Evolutionary conservation across 2,329 filamentous ascomycete species (phyloP), one percentile per base, ranked within the genome.

Genomic region (Thielaviopsis ethacetica): DNA sequence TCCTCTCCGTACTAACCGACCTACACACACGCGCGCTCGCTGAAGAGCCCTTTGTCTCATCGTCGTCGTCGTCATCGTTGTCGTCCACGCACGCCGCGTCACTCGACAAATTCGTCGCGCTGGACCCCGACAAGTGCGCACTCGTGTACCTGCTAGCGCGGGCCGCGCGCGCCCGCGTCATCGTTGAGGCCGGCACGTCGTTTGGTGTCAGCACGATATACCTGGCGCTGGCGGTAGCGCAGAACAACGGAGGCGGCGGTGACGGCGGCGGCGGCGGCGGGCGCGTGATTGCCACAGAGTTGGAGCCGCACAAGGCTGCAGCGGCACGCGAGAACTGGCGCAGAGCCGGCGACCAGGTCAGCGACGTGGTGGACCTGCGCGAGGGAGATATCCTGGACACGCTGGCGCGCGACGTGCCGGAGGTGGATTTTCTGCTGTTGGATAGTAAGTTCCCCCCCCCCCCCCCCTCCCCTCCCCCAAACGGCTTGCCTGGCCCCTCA

Each of bases 121-220:
- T 84, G 1, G 79, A 82, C 44, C 68, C 72, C 9, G 79, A 83
- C 65, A 84, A 84, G 66, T 78, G 74, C 63, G 70, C 75, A 3
- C 72, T 82, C 47, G 68, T 80, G 1, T 83, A 84, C 66, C 75
- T 77, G 19, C 70, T 84, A 0, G 65, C 75, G 2, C 72, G 73
- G 2, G 70, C 73, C 12, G 75, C 68, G 10, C 71, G 73, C 1
- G 80, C 80, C 0, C 70, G 69, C 1, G 73, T 73, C 50, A 69
- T 83, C 22, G 74, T 84, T 44, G 81, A 84, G 65, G 80, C 78
- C 0, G 81, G 81, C 0, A 84, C 81, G 0, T 78, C 75, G 50
- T 84, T 80, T 60, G 81, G 81, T 2, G 74, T 84, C 1, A 80
- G 76, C 59, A 83, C 81, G 0, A 80, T 84, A 52, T 84, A 83